Conservation (phyloP, 805 yeast species). For the Kodamaea kaohsiungensis region DNA sequence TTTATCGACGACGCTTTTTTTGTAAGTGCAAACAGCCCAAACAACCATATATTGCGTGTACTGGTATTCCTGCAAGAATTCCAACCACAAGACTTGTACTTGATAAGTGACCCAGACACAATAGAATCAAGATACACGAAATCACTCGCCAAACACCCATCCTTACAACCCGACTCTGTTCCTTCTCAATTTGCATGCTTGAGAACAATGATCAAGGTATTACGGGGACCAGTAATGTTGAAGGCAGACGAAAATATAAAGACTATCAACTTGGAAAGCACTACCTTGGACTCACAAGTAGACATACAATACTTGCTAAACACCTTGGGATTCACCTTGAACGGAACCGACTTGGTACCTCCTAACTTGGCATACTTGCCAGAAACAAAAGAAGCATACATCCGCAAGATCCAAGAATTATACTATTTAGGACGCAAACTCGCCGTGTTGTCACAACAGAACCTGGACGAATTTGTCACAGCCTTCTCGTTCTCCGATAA, state of each 20-base stretch:
- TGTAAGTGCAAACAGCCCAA: conserved; percentile 25
- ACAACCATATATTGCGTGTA: conserved; percentile 45
- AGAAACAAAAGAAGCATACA: conserved; percentile 48
- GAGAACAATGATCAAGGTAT: conserved; percentile 58
- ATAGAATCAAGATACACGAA: conserved; percentile 36
- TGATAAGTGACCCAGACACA: conserved; percentile 45
- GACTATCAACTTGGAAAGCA: conserved; percentile 54
- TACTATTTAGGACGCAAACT: conserved; percentile 34
- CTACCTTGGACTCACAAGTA: conserved; percentile 55
- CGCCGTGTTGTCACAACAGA: conserved; percentile 10
- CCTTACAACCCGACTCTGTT: conserved; percentile 27
- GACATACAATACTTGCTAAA: conserved; percentile 53
- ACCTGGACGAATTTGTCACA: conserved; percentile 24
- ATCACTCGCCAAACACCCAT: conserved; percentile 22
- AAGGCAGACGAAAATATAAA: conserved; percentile 47
- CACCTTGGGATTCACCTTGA: conserved; percentile 45
- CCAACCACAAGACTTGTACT: conserved; percentile 43
- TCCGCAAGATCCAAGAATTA: conserved; percentile 56
- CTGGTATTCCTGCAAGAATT: conserved; percentile 57
- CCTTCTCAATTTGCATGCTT: conserved; percentile 64
- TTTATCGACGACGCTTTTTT: conserved; percentile 38
- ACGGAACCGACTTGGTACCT: conserved; percentile 44
- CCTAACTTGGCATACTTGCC: conserved; percentile 39
- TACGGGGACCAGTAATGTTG: conserved; percentile 64
- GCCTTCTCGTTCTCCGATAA: conserved; percentile 35